Evolutionary conservation across 805 yeast species (phyloP).

Genomic region (Ogataea parapolymorpha): DNA sequence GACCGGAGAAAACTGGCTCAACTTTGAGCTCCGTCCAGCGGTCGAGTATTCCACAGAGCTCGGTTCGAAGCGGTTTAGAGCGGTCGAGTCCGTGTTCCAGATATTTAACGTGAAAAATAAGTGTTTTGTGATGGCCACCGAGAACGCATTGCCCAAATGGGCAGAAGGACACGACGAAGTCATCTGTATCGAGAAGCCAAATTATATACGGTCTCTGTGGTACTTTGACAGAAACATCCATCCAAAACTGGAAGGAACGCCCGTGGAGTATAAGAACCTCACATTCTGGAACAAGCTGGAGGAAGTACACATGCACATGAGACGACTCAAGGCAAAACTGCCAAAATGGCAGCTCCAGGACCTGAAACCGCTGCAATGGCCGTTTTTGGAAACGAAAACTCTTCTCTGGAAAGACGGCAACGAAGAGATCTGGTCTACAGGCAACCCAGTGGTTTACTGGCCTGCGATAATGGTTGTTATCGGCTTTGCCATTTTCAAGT

Average conservation of each 20-base stretch:
- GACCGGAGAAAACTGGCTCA: slow-evolving; percentile 65
- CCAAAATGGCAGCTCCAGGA: slow-evolving; percentile 48
- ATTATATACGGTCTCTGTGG: slow-evolving; percentile 66
- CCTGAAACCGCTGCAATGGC: slow-evolving; percentile 64
- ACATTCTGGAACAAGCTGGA: slow-evolving; percentile 48
- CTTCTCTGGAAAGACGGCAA: slow-evolving; percentile 48
- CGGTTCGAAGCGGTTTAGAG: slow-evolving; percentile 39
- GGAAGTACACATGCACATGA: slow-evolving; percentile 58
- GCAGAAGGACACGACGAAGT: slow-evolving; percentile 86
- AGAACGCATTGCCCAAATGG: slow-evolving; percentile 72
- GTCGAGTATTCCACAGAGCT: slow-evolving; percentile 34
- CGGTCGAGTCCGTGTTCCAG: slow-evolving; percentile 69
- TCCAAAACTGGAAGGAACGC: slow-evolving; percentile 41
- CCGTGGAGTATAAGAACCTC: slow-evolving; percentile 31
- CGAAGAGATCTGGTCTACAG: slow-evolving; percentile 53
- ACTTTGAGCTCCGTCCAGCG: slow-evolving; percentile 59
- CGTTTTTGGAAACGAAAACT: slow-evolving; percentile 54
- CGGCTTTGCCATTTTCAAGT: slow-evolving; percentile 16
- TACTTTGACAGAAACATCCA: slow-evolving; percentile 64
- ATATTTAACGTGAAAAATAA: slow-evolving; percentile 61
- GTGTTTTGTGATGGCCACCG: slow-evolving; percentile 75
- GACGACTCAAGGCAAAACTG: slow-evolving; percentile 43
- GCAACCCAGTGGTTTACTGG: slow-evolving; percentile 61
- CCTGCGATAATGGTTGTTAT: slow-evolving; percentile 37
- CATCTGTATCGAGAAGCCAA: slow-evolving; percentile 75